A percentile compares a stretch with the other conserved stretches of the same genome.
Evolutionary conservation across 495 filamentous ascomycete species (phyloP).

Genomic region (Trichocladium antarcticum): DNA sequence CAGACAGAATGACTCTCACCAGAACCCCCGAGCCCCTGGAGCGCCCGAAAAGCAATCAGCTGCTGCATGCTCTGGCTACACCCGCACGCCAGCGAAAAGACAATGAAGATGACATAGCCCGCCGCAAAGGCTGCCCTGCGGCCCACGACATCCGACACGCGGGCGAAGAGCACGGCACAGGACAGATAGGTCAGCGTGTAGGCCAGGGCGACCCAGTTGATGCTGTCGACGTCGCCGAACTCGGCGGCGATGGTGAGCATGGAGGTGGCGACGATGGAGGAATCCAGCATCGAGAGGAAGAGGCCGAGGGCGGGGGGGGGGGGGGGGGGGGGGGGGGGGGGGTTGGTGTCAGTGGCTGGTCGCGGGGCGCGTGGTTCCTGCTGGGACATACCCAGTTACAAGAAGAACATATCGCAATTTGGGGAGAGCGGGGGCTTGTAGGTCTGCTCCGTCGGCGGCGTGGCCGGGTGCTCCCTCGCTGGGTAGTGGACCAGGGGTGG

Average conservation of each 20-base stretch:
- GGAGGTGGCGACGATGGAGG: constrained; percentile 38
- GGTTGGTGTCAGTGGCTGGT: background rate
- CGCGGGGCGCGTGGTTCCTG: background rate
- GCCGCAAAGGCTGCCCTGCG: constrained; percentile 37
- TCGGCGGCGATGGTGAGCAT: constrained; percentile 35
- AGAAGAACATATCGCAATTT: background rate
- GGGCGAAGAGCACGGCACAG: constrained; percentile 38
- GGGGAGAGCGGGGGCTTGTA: background rate
- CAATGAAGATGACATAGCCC: constrained; percentile 42
- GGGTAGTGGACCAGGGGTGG: too few relatives aligned
- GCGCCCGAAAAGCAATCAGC: constrained; percentile 35
- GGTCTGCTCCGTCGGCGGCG: background rate
- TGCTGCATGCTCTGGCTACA: constrained; percentile 35
- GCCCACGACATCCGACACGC: constrained; percentile 44
- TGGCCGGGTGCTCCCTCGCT: background rate
- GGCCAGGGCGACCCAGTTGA: constrained; percentile 40
- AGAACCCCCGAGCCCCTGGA: constrained; percentile 33
- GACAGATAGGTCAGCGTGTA: constrained; percentile 38
- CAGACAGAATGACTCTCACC: background rate
- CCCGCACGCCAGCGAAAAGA: constrained; percentile 45
- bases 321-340: constrained; percentile 9
- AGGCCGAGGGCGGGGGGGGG: constrained; percentile 20
- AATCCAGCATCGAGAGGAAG: constrained; percentile 34
- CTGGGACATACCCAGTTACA: background rate
- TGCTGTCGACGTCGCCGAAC: constrained; percentile 23